These are phyloP conservation scores for Myxozyma neglecta DNA, from an alignment of 805 yeast genomes.

Conservation along the genomic window DNA sequence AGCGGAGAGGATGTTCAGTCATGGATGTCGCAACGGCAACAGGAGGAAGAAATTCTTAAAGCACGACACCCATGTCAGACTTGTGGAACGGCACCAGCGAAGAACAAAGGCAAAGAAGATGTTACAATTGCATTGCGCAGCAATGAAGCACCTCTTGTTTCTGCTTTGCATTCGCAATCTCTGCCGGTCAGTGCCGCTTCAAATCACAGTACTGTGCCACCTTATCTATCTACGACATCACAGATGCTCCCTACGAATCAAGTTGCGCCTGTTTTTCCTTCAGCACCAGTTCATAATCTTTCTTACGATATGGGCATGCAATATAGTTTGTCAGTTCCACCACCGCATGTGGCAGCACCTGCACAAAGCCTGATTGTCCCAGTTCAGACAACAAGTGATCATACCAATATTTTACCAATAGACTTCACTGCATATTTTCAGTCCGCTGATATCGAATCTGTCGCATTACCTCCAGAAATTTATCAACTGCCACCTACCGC, in stretches of 20 bases:
- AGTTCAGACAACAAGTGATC: not conserved
- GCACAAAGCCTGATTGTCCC: not conserved
- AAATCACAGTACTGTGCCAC: not conserved
- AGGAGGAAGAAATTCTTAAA: slow-evolving; percentile 17
- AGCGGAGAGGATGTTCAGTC: slow-evolving; percentile 3
- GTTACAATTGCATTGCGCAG: not conserved
- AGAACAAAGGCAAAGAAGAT: not conserved
- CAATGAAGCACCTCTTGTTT: not conserved
- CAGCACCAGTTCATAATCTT: no score
- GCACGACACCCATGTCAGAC: slow-evolving; percentile 23
- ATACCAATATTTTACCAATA: slow-evolving; percentile 4
- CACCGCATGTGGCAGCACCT: not conserved
- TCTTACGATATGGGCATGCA: not conserved
- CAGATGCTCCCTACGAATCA: not conserved
- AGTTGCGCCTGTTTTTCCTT: no score
- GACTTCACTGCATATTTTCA: slow-evolving; percentile 28
- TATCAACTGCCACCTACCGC: not conserved
- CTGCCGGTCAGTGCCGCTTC: not conserved
- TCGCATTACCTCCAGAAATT: not conserved
- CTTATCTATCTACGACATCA: not conserved
- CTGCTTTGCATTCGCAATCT: not conserved
- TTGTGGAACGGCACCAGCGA: slow-evolving; percentile 23
- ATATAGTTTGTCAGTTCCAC: not conserved
- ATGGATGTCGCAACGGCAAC: slow-evolving; percentile 6
- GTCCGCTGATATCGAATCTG: slow-evolving; percentile 13